Evolutionary conservation across 2,329 filamentous ascomycete genomes (phyloP), one percentile per base, ranked within the genome.

Genomic region (Fusarium longipes): DNA sequence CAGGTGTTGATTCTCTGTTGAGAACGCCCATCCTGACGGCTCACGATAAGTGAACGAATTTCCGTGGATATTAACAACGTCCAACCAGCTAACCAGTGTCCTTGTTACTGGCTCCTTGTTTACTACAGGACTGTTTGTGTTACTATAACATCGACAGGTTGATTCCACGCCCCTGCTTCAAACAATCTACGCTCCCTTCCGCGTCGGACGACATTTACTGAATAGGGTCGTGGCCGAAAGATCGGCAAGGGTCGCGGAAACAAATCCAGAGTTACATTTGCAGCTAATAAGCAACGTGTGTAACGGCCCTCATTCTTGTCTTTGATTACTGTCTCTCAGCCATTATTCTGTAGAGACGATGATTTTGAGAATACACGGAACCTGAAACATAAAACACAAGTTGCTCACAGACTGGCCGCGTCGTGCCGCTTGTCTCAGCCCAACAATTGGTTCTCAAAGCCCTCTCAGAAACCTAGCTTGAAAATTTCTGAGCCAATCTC

Each of bases 371-470:
- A 38, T 48, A 30, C 14, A 52, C 47, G 47, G 45, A 27, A 54
- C 57, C 67, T 62, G 59, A 70, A 64, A 72, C 63, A 59, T 65
- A 57, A 70, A 68, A 65, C 60, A 56, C 47, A 55, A 47, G 33
- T 56, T 68, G 66, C 66, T 73, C 57, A 57, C 71, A 54, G 62
- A 55, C 57, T 72, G 67, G 62, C 59, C 60, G 64, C 64, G 44
- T 69, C 60, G 58, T 64, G 61, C 70, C 70, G 70, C 58, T 55
- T 70, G 70, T 72, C 71, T 73, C 68, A 73, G 63, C 58, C 56
- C 47, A 51, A 51, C 70, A 70, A 73, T 71, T 73, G 70, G 71
- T 53, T 65, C 56, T 61, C 54, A 60, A 51, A 58, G 49, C 32
- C 38, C 43, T 65, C 45, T 64, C 50, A 71, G 49, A 62, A 68